A percentile compares a stretch with the other conserved stretches of the same genome.
These are phyloP conservation scores for Thermomucor indicae-seudaticae DNA, from an alignment of 371 early-diverging fungal species.

Conservation along the genomic window DNA sequence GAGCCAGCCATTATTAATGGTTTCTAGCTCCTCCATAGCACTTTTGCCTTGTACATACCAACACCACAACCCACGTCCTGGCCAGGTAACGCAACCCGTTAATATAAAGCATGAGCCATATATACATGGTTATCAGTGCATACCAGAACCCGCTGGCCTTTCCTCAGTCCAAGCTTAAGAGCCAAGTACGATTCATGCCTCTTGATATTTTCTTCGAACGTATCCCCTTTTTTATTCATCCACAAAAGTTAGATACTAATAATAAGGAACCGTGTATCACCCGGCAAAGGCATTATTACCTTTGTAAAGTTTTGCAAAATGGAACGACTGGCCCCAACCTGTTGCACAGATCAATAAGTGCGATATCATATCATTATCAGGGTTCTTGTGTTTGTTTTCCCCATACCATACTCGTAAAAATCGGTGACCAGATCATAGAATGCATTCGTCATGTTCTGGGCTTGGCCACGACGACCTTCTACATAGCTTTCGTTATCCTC, in stretches of 20 bases:
- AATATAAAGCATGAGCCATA: neutral
- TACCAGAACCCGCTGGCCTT: conserved; percentile 61
- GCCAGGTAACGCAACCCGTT: neutral
- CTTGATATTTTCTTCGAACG: conserved; percentile 64
- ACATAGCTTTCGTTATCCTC: conserved; percentile 22
- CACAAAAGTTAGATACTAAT: neutral
- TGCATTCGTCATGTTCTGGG: conserved; percentile 60
- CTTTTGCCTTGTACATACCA: conserved; percentile 30
- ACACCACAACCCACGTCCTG: conserved; percentile 81
- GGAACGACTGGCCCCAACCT: conserved; percentile 82
- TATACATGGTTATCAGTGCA: neutral
- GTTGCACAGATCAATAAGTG: neutral
- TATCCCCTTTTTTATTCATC: conserved; percentile 44
- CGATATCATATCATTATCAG: neutral
- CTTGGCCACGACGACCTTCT: conserved; percentile 35
- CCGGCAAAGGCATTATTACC: conserved; percentile 9
- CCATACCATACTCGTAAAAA: conserved; percentile 59
- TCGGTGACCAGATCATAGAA: conserved; percentile 64
- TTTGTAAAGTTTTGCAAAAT: conserved; percentile 60
- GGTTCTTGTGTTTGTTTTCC: neutral
- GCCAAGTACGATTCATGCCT: conserved; percentile 77
- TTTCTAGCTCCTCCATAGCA: neutral
- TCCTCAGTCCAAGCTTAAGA: conserved; percentile 55
- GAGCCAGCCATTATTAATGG: neutral
- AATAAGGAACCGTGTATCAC: neutral